Base-by-base conservation (phyloP, 805 yeast species). In the Cyberlindnera galapagoensis region DNA sequence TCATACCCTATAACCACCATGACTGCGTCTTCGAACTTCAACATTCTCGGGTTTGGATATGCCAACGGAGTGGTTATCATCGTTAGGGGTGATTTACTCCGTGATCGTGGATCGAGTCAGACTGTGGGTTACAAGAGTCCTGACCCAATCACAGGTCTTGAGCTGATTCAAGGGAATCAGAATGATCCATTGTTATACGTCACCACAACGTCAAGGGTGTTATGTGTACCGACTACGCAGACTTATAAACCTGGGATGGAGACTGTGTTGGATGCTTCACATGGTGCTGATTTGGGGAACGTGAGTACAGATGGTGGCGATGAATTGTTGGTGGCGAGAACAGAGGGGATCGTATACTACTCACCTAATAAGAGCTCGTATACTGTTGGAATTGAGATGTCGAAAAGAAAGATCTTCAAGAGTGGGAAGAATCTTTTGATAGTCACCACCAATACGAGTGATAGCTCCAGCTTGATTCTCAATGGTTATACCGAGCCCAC, bases 81-180 rank as follows among this genome's bases (percentile, higher is more conserved):
- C 6, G 73, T 88, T 0, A 62, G 97, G 40, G 98, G 98, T 7
- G 97, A 92, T 54, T 56, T 92, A 20, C 44, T 85, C 6, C 74
- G 87, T 45, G 98, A 92, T 51, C 63, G 95, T 37, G 97, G 97
- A 0, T 76, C 95, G 8, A 73, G 92, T 42, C 97, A 90, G 49
- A 63, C 97, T 18, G 54, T 80, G 0, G 76, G 88, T 1, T 84
- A 77, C 51, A 84, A 80, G 37, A 57, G 59, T 11, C 60, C 67
- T 3, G 92, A 85, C 30, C 95, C 97, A 1, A 69, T 92, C 13
- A 90, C 97, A 0, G 80, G 84, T 0, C 57, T 90, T 1, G 69
- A 71, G 18, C 72, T 88, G 43, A 66, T 66, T 31, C 56, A 49
- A 11, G 57, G 49, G 10, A 51, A 56, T 30, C 42, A 51, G 19